Base-by-base conservation (phyloP, 2,329 filamentous ascomycete species). In the Alternaria sp. region DNA sequence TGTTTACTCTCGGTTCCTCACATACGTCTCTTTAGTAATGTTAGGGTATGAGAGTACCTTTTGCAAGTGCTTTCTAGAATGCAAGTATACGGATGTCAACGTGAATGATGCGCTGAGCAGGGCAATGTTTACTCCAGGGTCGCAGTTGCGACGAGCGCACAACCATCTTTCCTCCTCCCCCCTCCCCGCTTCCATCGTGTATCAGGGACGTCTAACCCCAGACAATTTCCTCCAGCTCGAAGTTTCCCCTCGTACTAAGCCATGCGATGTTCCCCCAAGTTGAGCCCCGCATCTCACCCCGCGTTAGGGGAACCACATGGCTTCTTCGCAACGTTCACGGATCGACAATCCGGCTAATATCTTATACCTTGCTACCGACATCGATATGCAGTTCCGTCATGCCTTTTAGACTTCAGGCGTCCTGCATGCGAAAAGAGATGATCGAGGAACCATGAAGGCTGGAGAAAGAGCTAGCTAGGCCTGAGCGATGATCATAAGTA, bases 271-370 rank as follows among this genome's bases (percentile, higher is more conserved):
- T 45, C 11, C 51, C 41, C 33, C 29, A 48, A 39, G 14, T 14
- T 3, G 5, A 41, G 37, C 50, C 58, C 55, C 51, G 42, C 52
- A 17, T 48, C 17, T 29, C 36, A 51, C 56, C 59, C 59, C 59
- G 36, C 59, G 23, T 54, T 59, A 52, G 44, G 44, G 41, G 49
- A 58, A 53, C 33, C 4, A 26, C 49, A 56, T 51, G 39, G 46
- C 45, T 46, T 42, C 49, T 45, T 46, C 41, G 36, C 45, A 56
- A 23, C 31, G 28, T 45, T 37, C 14, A 40, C 31, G 33, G 36
- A 55, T 59, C 29, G 40, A n/a, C 44, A 48, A 29, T 36, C 48
- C 34, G 29, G 48, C n/a, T 39, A 21, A 34, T 48, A 48, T 4
- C 14, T 10, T 34, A 36, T 21, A n/a, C 11, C 44, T 23, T 8